phyloP scores from a whole-genome alignment of 2,329 filamentous ascomycete species.

The Pseudocercospora macadamiae region DNA sequence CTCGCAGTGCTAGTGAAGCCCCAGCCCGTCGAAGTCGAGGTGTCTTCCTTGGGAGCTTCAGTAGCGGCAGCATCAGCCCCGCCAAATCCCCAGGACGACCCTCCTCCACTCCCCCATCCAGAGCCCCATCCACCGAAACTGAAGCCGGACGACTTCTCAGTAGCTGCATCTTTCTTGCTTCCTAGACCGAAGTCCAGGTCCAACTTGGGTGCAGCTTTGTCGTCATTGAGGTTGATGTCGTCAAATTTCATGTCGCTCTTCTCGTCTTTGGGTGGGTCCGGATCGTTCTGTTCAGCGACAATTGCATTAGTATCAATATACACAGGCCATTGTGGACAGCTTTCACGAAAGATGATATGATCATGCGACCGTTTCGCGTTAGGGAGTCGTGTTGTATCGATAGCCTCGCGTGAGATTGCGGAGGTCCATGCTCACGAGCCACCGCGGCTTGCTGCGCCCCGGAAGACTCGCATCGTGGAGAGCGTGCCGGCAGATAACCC shows the following conservation, averaged over 20 bases:
- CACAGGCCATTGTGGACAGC: constrained; percentile 17
- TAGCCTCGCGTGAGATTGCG: constrained; percentile 36
- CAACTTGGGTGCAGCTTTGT: constrained; percentile 48
- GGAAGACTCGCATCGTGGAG: constrained; percentile 15
- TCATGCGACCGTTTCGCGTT: constrained; percentile 19
- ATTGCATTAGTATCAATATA: constrained; percentile 21
- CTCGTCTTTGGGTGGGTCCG: constrained; percentile 29
- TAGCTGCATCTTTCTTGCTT: constrained; percentile 28
- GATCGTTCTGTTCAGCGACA: constrained; percentile 28
- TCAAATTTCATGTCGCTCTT: constrained; percentile 49
- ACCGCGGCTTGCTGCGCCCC: constrained; percentile 26
- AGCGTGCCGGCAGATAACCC: too few relatives aligned
- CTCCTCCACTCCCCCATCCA: constrained; percentile 36
- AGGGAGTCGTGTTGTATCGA: constrained; percentile 30
- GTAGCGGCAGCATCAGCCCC: constrained; percentile 21
- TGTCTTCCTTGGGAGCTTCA: constrained; percentile 32
- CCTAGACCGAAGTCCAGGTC: constrained; percentile 49
- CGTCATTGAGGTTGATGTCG: constrained; percentile 51
- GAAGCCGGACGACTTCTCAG: constrained; percentile 37
- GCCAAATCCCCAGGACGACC: constrained; percentile 41
- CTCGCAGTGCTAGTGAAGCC: constrained; percentile 24
- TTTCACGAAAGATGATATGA: constrained; percentile 13
- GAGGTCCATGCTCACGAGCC: constrained; percentile 29
- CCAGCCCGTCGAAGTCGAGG: constrained; percentile 25
- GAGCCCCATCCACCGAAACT: constrained; percentile 39